A percentile compares a stretch with the other conserved stretches of the same genome.
Evolutionary conservation across 23 red algal species (phyloP).

Genomic region (Gracilaria caudata): DNA sequence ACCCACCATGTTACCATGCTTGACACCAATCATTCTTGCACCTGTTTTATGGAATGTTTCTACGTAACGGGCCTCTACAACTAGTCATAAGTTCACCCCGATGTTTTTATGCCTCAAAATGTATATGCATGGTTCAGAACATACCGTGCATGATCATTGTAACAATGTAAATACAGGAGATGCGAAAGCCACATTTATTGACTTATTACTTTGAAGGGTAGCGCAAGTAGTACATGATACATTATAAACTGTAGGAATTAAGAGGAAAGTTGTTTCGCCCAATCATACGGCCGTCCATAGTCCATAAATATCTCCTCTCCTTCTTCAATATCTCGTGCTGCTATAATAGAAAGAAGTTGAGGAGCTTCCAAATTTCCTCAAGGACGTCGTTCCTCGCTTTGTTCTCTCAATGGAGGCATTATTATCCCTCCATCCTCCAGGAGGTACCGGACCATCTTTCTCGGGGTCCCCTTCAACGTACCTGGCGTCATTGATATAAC

Average conservation of each 20-base stretch:
- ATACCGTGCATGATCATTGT: not conserved
- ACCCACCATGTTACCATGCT: not conserved
- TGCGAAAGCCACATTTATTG: not conserved
- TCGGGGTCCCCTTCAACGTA: constrained; percentile 12
- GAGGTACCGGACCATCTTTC: not conserved
- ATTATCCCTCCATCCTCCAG: not conserved
- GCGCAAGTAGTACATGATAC: not conserved
- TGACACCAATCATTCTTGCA: not conserved
- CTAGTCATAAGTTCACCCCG: constrained; percentile 2
- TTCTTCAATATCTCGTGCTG: not conserved
- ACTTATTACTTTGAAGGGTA: constrained; percentile 4
- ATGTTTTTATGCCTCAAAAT: not conserved
- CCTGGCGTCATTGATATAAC: not conserved
- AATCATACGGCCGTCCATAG: not conserved
- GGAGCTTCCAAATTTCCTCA: constrained; percentile 1
- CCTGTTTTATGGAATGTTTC: constrained; percentile 4
- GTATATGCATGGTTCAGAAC: constrained; percentile 3
- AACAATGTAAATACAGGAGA: not conserved
- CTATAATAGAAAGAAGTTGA: not conserved
- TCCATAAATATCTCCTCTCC: constrained; percentile 25
- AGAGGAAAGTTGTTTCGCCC: not conserved
- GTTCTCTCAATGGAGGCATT: not conserved
- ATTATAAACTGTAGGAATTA: not conserved
- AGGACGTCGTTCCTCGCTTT: not conserved
- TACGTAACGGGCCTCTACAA: not conserved